These are phyloP conservation scores for Pulveroboletus sp. DNA, from an alignment of 768 basidiomycete species.

Conservation along the genomic window DNA sequence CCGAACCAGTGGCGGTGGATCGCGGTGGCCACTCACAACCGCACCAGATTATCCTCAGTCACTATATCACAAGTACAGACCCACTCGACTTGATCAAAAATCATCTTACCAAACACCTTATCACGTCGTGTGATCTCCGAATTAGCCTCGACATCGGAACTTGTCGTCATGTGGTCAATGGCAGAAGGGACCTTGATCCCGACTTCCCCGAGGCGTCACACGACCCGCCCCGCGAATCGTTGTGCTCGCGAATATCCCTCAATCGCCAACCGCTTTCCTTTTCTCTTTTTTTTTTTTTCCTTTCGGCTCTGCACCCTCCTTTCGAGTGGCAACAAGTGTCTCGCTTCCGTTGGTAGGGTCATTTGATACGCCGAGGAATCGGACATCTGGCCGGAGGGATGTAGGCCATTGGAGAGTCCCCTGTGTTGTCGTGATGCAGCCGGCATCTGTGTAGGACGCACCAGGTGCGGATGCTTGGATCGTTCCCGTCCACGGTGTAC, in stretches of 20 bases:
- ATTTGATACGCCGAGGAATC: not conserved
- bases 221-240: not conserved
- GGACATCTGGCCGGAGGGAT: not conserved
- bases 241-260: slow-evolving; percentile 9
- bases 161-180: not conserved
- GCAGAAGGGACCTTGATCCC: not conserved
- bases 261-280: not conserved
- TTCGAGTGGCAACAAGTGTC: not conserved
- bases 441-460: not conserved
- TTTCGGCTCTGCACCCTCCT: not conserved
- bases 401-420: not conserved
- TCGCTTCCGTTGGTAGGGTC: not conserved
- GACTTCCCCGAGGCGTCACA: not conserved
- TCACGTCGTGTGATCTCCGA: slow-evolving; percentile 3
- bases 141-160: slow-evolving; percentile 3
- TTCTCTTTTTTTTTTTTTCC: not conserved
- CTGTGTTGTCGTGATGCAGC: slow-evolving; percentile 4
- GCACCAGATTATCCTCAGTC: not conserved
- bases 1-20: not conserved
- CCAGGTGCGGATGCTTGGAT: not conserved
- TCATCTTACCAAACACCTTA: not conserved
- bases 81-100: not conserved
- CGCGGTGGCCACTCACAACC: not conserved
- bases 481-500: not conserved
- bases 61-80: not conserved